Evolutionary conservation across 2,329 filamentous ascomycete genomes (phyloP).

Genomic region (Alternaria gaisen): DNA sequence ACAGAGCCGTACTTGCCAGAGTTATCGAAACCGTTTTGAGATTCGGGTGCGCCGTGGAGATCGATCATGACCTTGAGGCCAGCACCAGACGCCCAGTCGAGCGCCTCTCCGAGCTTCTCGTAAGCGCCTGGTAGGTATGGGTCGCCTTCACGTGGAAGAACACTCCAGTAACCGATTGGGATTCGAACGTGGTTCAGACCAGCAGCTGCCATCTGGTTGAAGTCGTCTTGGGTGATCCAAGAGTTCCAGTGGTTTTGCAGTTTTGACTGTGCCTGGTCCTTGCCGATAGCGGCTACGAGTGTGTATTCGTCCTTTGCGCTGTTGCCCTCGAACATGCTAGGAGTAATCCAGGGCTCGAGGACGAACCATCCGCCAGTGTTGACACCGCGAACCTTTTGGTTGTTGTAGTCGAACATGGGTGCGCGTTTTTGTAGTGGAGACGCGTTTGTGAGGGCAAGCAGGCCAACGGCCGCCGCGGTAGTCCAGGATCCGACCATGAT

Average conservation of each 20-base stretch:
- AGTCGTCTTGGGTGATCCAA: conserved; percentile 66
- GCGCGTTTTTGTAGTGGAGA: conserved; percentile 44
- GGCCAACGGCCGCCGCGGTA: conserved; percentile 35
- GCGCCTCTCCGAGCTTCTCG: conserved; percentile 64
- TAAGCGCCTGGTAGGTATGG: conserved; percentile 71
- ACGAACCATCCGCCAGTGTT: conserved; percentile 73
- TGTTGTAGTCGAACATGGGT: conserved; percentile 62
- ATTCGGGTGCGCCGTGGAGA: conserved; percentile 70
- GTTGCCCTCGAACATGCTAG: conserved; percentile 65
- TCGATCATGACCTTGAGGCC: conserved; percentile 73
- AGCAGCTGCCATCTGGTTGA: conserved; percentile 62
- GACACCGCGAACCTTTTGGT: conserved; percentile 67
- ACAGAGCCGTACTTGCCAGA: conserved; percentile 62
- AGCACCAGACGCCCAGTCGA: conserved; percentile 66
- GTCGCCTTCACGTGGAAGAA: conserved; percentile 61
- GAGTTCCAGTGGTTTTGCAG: conserved; percentile 67
- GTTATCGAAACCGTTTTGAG: conserved; percentile 75
- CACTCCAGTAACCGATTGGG: conserved; percentile 72
- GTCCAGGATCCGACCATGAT: conserved; percentile 41
- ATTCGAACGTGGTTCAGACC: conserved; percentile 72
- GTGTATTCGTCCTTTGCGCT: conserved; percentile 67
- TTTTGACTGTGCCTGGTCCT: conserved; percentile 56
- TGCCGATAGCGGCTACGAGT: conserved; percentile 60
- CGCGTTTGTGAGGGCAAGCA: conserved; percentile 44
- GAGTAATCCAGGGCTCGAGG: conserved; percentile 71